Conservation (phyloP, 148 eudicot species). For the Silene latifolia region DNA sequence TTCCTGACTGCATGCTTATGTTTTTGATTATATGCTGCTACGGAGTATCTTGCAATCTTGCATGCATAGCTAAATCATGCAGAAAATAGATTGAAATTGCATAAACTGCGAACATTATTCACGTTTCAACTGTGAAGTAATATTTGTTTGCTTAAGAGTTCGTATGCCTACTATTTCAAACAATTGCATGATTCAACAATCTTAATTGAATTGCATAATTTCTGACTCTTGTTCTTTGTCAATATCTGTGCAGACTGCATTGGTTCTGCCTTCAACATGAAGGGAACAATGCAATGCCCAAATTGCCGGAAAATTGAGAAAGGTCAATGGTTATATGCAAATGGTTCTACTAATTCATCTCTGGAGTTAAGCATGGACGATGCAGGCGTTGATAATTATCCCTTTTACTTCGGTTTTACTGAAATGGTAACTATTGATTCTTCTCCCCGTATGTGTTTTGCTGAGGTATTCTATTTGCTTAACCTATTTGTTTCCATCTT, state of each 20-base stretch:
- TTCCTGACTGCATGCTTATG: neutral
- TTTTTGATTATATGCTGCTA: neutral
- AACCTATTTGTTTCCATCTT: neutral
- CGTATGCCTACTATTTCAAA: neutral
- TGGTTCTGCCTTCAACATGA: constrained; percentile 70
- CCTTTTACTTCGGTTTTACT: constrained; percentile 36
- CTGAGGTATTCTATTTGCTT: constrained; percentile 2
- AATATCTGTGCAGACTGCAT: constrained; percentile 56
- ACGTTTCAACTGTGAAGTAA: neutral
- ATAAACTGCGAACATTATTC: too few species aligned
- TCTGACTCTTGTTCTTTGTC: neutral
- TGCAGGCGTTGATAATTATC: constrained; percentile 33
- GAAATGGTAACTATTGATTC: constrained; percentile 38
- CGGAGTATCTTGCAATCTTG: neutral
- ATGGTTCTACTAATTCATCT: constrained; percentile 34
- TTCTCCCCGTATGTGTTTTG: constrained; percentile 1
- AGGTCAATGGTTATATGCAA: constrained; percentile 66
- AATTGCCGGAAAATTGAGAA: constrained; percentile 69
- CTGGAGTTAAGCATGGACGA: constrained; percentile 40
- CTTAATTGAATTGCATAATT: neutral
- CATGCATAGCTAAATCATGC: neutral
- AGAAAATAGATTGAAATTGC: neutral
- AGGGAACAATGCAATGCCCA: constrained; percentile 83
- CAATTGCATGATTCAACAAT: neutral
- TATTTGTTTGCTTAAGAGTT: neutral